phyloP scores from a whole-genome alignment of 2,329 filamentous ascomycete genomes.

The Aureobasidium leucospermi region DNA sequence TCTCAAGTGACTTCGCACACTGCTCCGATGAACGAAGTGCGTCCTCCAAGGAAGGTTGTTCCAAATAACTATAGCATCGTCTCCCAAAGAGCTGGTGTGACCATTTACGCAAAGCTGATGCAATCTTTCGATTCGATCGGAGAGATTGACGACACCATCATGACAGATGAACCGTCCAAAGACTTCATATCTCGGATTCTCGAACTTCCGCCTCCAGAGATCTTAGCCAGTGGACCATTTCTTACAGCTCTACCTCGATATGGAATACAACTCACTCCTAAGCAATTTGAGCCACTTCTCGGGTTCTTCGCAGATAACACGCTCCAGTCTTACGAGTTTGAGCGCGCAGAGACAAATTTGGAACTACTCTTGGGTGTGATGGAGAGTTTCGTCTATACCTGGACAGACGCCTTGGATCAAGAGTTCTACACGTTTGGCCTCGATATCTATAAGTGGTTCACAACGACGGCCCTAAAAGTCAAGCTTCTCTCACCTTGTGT shows the following conservation, averaged over 20 bases:
- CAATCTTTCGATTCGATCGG: neutral
- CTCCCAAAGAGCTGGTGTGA: neutral
- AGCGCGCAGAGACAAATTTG: slow-evolving; percentile 67
- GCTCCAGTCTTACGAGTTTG: slow-evolving; percentile 51
- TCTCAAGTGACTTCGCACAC: slow-evolving; percentile 4
- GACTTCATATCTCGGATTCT: neutral
- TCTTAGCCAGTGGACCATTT: slow-evolving; percentile 23
- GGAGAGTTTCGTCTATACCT: slow-evolving; percentile 54
- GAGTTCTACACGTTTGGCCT: slow-evolving; percentile 59
- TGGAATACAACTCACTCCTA: slow-evolving; percentile 20
- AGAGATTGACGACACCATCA: neutral
- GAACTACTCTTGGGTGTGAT: slow-evolving; percentile 62
- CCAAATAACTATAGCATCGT: neutral
- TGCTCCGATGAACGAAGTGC: neutral
- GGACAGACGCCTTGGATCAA: slow-evolving; percentile 50
- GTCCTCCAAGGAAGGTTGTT: neutral
- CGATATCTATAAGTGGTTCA: slow-evolving; percentile 73
- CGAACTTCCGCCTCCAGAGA: neutral
- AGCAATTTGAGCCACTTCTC: slow-evolving; percentile 39
- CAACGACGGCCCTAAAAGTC: slow-evolving; percentile 58
- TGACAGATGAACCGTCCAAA: neutral
- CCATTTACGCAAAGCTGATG: slow-evolving; percentile 7
- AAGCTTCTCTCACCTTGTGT: slow-evolving; percentile 63
- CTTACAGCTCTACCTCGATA: slow-evolving; percentile 18
- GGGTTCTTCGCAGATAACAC: slow-evolving; percentile 42